Conservation (phyloP, 768 basidiomycete species). For the Rhizopogon vinicolor region DNA sequence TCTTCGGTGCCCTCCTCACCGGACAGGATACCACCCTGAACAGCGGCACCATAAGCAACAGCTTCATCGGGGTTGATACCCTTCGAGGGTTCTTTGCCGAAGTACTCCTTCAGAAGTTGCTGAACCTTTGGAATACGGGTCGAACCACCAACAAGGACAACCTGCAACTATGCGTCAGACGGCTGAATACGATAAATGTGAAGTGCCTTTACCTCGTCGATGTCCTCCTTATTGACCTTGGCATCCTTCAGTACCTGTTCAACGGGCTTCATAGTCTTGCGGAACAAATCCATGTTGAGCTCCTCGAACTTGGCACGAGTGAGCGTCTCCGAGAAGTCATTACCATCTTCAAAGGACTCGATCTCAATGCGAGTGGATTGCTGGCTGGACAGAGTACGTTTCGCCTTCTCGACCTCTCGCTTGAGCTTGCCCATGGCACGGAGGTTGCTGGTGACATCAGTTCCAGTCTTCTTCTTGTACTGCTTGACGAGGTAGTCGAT, state of each 20-base stretch:
- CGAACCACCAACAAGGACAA: conserved; percentile 93
- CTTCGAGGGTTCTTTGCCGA: conserved; percentile 97
- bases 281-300: conserved; percentile 97
- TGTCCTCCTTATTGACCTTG: conserved; percentile 95
- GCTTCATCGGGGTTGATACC: conserved; percentile 99
- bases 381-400: conserved; percentile 89
- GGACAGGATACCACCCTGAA: conserved; percentile 97
- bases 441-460: conserved; percentile 74
- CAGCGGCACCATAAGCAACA: conserved; percentile 97
- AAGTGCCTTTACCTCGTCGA: conserved; percentile 64
- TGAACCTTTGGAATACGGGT: conserved; percentile 99
- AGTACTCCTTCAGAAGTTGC: conserved; percentile 96
- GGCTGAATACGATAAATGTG: neutral
- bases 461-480: conserved; percentile 91
- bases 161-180: conserved; percentile 27
- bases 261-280: conserved; percentile 99
- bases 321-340: conserved; percentile 95
- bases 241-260: conserved; percentile 99
- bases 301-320: conserved; percentile 99
- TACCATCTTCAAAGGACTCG: conserved; percentile 92
- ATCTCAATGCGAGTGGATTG: conserved; percentile 92
- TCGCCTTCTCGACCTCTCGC: conserved; percentile 91
- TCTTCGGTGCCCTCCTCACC: conserved; percentile 90
- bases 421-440: conserved; percentile 88
- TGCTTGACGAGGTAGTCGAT: conserved; percentile 86